Evolutionary conservation across 352 stramenopile genomes (phyloP), one percentile per base, ranked within the genome.

Genomic region (Thraustochytrium sp.): DNA sequence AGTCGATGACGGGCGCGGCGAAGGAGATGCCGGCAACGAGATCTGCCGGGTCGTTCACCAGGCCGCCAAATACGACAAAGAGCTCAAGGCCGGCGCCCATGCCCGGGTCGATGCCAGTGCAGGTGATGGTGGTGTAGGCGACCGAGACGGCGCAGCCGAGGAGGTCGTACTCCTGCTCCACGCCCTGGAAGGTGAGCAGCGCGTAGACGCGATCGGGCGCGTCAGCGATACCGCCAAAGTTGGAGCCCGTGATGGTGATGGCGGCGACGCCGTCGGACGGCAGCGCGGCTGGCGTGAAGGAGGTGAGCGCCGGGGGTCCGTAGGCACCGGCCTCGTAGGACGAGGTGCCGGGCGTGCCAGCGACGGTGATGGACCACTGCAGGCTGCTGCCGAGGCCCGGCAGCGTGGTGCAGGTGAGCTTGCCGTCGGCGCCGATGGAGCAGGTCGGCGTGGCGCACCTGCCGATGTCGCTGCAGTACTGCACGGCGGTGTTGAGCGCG

Each of bases 191-290:
- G 29, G 49, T 55, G 8, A 75, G 62, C 16, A 82, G 37, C 26
- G 48, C 72, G 29, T 40, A 82, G 5, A 51, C 74, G 31, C 26
- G 11, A 18, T 46, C 74, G 1, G 74, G 74, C 31, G 13, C 31
- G 8, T 3, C 42, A 13, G 51, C 74, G 23, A 34, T 21, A 21
- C 4, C 31, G 31, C 37, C 76, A 62, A 84, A 84, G 76, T 84
- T 84, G 53, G 26, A 26, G 46, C 76, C 76, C 9, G 37, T n/a
- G 49, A 84, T 74, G 29, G 80, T 42, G 55, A 84, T 4, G 8
- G 37, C 26, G 36, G 42, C 53, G 37, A 5, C 3, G 31, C 74
- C 74, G 2, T 56, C 51, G 8, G 74, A 56, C 8, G 51, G 51
- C 26, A 82, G 78, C 16, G 1, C 38, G 53, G 23, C 44, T 4